Conservation (phyloP, 768 basidiomycete species). For the Lentinula sp. region DNA sequence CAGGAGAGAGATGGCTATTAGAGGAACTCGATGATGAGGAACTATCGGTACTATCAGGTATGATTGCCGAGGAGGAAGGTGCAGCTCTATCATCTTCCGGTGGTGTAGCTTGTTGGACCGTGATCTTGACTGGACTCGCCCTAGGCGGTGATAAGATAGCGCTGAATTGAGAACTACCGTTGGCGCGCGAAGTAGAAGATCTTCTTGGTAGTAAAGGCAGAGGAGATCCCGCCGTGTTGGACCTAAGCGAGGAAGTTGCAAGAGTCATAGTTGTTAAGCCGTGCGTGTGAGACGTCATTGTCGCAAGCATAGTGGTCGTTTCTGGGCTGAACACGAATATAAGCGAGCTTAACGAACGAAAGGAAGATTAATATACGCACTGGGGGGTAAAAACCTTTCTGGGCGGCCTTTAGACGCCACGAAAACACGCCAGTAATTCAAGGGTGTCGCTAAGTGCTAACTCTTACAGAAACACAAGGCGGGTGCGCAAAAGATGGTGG, state of each 20-base stretch:
- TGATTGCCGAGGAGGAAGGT: background rate
- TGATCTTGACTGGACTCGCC: slow-evolving; percentile 18
- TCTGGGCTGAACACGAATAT: background rate
- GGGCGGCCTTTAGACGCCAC: background rate
- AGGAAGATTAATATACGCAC: background rate
- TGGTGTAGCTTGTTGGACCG: slow-evolving; percentile 22
- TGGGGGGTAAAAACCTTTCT: background rate
- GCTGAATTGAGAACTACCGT: slow-evolving; percentile 11
- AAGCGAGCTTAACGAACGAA: background rate
- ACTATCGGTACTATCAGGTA: slow-evolving; percentile 26
- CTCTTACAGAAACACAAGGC: background rate
- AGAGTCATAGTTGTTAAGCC: background rate
- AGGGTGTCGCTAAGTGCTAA: background rate
- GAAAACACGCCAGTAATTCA: background rate
- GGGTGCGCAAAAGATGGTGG: background rate
- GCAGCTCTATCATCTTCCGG: slow-evolving; percentile 11
- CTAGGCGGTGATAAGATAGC: slow-evolving; percentile 7
- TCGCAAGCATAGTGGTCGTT: slow-evolving; percentile 1
- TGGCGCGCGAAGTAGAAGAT: slow-evolving; percentile 22
- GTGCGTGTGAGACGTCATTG: background rate
- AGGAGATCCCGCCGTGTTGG: slow-evolving; percentile 52
- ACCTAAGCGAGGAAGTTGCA: slow-evolving; percentile 14
- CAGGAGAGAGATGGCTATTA: slow-evolving; percentile 24
- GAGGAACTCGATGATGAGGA: slow-evolving; percentile 24
- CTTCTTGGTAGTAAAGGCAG: slow-evolving; percentile 63